Evolutionary conservation across 768 basidiomycete genomes (phyloP).

Genomic region (Leccinum sublutescens): DNA sequence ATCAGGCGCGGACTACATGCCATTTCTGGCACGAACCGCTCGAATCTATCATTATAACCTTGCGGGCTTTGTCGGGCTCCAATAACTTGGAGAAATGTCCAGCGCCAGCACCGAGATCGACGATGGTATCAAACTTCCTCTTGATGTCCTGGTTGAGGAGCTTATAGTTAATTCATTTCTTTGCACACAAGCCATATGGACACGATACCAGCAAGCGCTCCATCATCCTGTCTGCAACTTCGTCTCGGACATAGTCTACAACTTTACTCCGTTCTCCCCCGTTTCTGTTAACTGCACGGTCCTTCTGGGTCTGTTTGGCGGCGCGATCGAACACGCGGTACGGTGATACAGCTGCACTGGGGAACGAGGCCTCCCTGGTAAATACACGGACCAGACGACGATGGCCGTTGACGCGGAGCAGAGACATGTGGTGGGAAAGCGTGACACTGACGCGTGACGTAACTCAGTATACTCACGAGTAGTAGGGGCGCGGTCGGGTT

Average conservation of each 20-base stretch:
- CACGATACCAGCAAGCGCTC: slow-evolving; percentile 77
- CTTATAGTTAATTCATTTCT: slow-evolving; percentile 1
- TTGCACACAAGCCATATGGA: slow-evolving; percentile 5
- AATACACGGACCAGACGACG: slow-evolving; percentile 37
- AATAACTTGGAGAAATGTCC: slow-evolving; percentile 90
- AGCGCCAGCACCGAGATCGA: slow-evolving; percentile 89
- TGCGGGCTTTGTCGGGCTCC: slow-evolving; percentile 62
- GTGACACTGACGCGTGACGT: slow-evolving; percentile 20
- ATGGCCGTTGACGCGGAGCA: slow-evolving; percentile 5
- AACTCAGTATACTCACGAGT: neutral
- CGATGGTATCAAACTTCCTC: slow-evolving; percentile 69
- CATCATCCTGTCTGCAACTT: slow-evolving; percentile 87
- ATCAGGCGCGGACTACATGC: slow-evolving; percentile 1
- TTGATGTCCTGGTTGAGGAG: slow-evolving; percentile 74
- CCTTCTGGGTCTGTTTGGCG: slow-evolving; percentile 74
- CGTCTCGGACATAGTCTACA: slow-evolving; percentile 90
- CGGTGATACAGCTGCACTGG: slow-evolving; percentile 38
- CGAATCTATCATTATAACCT: slow-evolving; percentile 81
- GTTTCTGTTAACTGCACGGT: slow-evolving; percentile 62
- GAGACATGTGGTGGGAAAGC: slow-evolving; percentile 19
- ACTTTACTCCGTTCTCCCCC: slow-evolving; percentile 62
- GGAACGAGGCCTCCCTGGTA: slow-evolving; percentile 46
- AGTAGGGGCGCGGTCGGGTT: neutral
- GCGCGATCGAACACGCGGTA: slow-evolving; percentile 87
- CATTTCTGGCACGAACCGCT: slow-evolving; percentile 55